Evolutionary conservation across 805 yeast species (phyloP).

Genomic region (Barnettozyma wickerhamii): DNA sequence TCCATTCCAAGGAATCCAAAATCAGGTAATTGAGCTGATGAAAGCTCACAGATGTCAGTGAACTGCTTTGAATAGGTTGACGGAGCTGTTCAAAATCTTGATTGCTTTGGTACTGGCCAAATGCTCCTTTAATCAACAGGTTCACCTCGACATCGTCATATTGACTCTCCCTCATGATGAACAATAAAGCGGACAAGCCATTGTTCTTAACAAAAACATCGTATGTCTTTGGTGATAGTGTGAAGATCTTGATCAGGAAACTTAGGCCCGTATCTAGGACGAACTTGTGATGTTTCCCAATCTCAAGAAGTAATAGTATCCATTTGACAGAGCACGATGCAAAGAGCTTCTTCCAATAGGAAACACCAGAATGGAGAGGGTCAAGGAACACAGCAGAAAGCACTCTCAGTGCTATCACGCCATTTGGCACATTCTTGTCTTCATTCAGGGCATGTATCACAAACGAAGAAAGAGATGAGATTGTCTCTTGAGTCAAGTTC

Average conservation of each 20-base stretch:
- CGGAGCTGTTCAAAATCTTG: slow-evolving; percentile 17
- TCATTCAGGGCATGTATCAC: slow-evolving; percentile 43
- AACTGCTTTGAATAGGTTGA: slow-evolving; percentile 3
- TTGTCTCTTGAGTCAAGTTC: slow-evolving; percentile 50
- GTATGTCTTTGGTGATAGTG: slow-evolving; percentile 43
- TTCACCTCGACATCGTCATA: slow-evolving; percentile 29
- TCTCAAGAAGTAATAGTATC: slow-evolving; percentile 51
- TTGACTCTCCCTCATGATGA: slow-evolving; percentile 41
- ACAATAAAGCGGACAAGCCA: slow-evolving; percentile 47
- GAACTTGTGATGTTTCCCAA: slow-evolving; percentile 28
- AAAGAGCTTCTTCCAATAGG: slow-evolving; percentile 43
- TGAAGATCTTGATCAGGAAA: slow-evolving; percentile 48
- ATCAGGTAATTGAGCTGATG: slow-evolving; percentile 41
- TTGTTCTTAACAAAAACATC: slow-evolving; percentile 45
- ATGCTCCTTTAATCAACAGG: slow-evolving; percentile 39
- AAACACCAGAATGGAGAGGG: slow-evolving; percentile 35
- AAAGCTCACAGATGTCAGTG: slow-evolving; percentile 24
- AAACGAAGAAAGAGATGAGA: slow-evolving; percentile 49
- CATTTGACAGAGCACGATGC: slow-evolving; percentile 62
- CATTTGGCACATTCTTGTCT: slow-evolving; percentile 23
- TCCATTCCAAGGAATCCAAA: slow-evolving; percentile 33
- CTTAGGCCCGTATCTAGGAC: slow-evolving; percentile 30
- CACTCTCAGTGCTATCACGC: slow-evolving; percentile 28
- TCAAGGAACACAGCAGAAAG: slow-evolving; percentile 30
- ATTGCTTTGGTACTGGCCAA: slow-evolving; percentile 37